Evolutionary conservation across 495 filamentous ascomycete genomes (phyloP).

Genomic region (Talaromyces trachyspermus): DNA sequence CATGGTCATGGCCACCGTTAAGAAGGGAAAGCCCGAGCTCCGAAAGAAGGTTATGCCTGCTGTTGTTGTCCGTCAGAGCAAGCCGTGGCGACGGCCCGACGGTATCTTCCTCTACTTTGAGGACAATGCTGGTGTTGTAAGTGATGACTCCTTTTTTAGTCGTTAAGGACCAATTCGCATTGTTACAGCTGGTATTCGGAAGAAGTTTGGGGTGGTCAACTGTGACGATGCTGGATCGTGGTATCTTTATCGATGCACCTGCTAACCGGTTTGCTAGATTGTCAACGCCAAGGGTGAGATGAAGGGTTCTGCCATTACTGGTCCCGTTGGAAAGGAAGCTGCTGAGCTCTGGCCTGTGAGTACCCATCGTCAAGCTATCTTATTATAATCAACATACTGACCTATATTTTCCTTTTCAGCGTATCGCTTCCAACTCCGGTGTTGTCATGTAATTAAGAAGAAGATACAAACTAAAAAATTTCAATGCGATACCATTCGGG

Average conservation of each 20-base stretch:
- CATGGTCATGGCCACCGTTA: slow-evolving; percentile 99
- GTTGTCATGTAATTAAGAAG: slow-evolving; percentile 82
- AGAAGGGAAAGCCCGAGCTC: slow-evolving; percentile 99
- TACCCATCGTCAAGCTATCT: slow-evolving; percentile 11
- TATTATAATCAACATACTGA: slow-evolving; percentile 5
- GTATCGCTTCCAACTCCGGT: slow-evolving; percentile 99
- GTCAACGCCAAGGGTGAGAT: slow-evolving; percentile 99
- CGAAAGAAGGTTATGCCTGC: slow-evolving; percentile 99
- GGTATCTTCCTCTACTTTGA: slow-evolving; percentile 99
- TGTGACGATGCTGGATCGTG: slow-evolving; percentile 1
- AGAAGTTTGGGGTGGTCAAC: slow-evolving; percentile 2
- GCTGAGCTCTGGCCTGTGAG: slow-evolving; percentile 97
- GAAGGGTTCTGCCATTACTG: slow-evolving; percentile 99
- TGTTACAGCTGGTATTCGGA: not conserved
- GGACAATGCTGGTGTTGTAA: slow-evolving; percentile 98
- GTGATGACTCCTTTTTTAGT: no score
- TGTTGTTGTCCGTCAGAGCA: slow-evolving; percentile 95
- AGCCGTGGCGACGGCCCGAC: slow-evolving; percentile 96
- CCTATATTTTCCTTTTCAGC: slow-evolving; percentile 39
- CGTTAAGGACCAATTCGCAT: not conserved
- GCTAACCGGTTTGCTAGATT: slow-evolving; percentile 50
- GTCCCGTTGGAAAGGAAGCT: slow-evolving; percentile 98
- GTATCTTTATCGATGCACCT: not conserved
- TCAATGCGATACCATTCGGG: slow-evolving; percentile 10
- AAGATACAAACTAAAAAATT: slow-evolving; percentile 6